A percentile compares a stretch with the other conserved stretches of the same genome.
Conservation (phyloP, 1,139 yeast genomes). For the Hansenula lynferdii region DNA sequence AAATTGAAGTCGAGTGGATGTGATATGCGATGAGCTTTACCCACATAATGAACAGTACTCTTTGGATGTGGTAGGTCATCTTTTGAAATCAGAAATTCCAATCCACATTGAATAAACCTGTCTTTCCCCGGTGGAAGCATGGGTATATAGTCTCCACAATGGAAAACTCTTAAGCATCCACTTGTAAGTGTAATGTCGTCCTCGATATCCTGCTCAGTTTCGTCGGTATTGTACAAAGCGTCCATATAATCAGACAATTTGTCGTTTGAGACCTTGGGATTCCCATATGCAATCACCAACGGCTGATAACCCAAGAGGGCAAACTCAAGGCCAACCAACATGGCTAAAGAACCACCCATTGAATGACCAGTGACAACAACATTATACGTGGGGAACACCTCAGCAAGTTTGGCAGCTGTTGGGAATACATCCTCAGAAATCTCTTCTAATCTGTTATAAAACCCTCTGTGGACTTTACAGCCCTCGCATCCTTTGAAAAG, state of each 20-base stretch:
- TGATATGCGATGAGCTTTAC: conserved; percentile 13
- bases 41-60: conserved; percentile 29
- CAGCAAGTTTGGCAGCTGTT: conserved; percentile 9
- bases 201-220: conserved; percentile 16
- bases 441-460: conserved; percentile 34
- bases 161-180: conserved; percentile 49
- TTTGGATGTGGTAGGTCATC: conserved; percentile 42
- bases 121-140: conserved; percentile 45
- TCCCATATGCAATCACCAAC: conserved; percentile 53
- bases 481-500: conserved; percentile 30
- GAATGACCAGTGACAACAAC: conserved; percentile 65
- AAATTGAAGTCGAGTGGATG: conserved; percentile 13
- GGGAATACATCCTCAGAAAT: conserved; percentile 34
- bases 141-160: conserved; percentile 55
- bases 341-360: conserved; percentile 66
- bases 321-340: conserved; percentile 56
- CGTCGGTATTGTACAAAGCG: conserved; percentile 34
- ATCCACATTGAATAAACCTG: conserved; percentile 44
- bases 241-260: conserved; percentile 49
- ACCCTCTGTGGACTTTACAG: conserved; percentile 61
- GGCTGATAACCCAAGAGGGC: conserved; percentile 47
- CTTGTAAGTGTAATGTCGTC: conserved; percentile 21
- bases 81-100: conserved; percentile 42
- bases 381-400: conserved; percentile 32
- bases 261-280: conserved; percentile 58